Conservation (phyloP, 306 rosid genomes). For the Vigna nakashimae region DNA sequence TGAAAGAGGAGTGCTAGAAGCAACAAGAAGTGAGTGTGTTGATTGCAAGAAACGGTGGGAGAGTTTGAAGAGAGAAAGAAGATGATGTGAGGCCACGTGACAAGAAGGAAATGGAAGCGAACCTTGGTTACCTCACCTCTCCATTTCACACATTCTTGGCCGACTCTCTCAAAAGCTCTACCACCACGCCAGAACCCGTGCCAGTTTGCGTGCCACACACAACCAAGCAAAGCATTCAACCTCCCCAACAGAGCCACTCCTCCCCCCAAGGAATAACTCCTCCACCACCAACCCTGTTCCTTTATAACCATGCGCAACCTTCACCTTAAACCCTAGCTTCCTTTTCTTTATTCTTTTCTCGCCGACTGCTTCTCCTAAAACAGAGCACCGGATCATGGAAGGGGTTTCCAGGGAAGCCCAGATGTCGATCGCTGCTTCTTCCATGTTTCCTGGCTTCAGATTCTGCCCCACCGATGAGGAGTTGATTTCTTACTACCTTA, state of each 20-base stretch:
- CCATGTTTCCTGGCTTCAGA: slow-evolving; percentile 94
- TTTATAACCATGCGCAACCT: not conserved
- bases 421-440: slow-evolving; percentile 70
- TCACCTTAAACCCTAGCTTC: not conserved
- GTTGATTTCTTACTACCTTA: slow-evolving; percentile 76
- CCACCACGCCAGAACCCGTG: slow-evolving; percentile 1
- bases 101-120: slow-evolving; percentile 41
- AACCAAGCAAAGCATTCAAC: slow-evolving; percentile 41
- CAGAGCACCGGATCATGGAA: slow-evolving; percentile 31
- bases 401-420: slow-evolving; percentile 61
- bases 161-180: slow-evolving; percentile 28
- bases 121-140: slow-evolving; percentile 13
- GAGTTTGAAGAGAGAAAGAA: not conserved
- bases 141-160: slow-evolving; percentile 38
- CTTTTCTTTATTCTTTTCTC: not conserved
- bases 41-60: slow-evolving; percentile 18
- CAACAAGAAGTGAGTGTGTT: not conserved
- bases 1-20: not conserved
- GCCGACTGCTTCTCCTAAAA: not conserved
- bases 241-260: not conserved
- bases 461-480: slow-evolving; percentile 96
- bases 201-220: slow-evolving; percentile 23
- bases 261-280: not conserved
- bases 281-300: not conserved
- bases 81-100: slow-evolving; percentile 30